Evolutionary conservation across 116 monocot species (phyloP).

Genomic region (Trichopus zeylanicus): DNA sequence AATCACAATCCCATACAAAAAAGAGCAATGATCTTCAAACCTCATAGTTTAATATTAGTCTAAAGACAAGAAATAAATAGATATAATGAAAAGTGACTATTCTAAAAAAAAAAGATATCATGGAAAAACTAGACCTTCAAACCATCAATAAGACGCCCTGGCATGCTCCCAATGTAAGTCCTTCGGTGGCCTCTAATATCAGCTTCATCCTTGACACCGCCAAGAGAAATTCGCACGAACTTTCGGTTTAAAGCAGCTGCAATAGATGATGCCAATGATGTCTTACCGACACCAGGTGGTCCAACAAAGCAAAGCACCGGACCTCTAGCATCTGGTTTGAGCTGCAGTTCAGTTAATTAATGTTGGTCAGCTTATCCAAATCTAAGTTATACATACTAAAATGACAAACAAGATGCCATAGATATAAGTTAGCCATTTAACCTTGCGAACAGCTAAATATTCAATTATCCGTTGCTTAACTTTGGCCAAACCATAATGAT

Average conservation of each 20-base stretch:
- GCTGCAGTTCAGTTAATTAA: slow-evolving; percentile 39
- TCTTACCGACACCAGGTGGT: slow-evolving; percentile 98
- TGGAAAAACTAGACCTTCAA: slow-evolving; percentile 52
- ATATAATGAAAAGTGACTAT: no score
- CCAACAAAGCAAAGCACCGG: slow-evolving; percentile 97
- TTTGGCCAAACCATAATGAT: slow-evolving; percentile 89
- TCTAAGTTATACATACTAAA: neutral
- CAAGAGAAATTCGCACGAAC: slow-evolving; percentile 91
- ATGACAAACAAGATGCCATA: neutral
- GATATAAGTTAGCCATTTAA: slow-evolving; percentile 9
- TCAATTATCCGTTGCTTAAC: slow-evolving; percentile 98
- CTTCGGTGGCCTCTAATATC: slow-evolving; percentile 98
- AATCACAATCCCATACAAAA: no score
- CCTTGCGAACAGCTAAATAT: slow-evolving; percentile 98
- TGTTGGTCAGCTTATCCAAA: neutral
- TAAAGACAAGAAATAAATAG: no score
- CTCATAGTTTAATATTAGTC: no score
- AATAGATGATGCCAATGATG: slow-evolving; percentile 96
- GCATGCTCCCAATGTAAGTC: slow-evolving; percentile 99
- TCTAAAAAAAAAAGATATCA: no score
- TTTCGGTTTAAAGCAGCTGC: slow-evolving; percentile 89
- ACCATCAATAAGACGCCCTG: slow-evolving; percentile 95
- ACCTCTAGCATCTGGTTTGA: slow-evolving; percentile 97
- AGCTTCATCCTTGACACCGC: slow-evolving; percentile 99
- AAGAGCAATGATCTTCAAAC: no score